Evolutionary conservation across 192 early-diverging fungal genomes (phyloP).

Genomic region (Coemansia sp.): DNA sequence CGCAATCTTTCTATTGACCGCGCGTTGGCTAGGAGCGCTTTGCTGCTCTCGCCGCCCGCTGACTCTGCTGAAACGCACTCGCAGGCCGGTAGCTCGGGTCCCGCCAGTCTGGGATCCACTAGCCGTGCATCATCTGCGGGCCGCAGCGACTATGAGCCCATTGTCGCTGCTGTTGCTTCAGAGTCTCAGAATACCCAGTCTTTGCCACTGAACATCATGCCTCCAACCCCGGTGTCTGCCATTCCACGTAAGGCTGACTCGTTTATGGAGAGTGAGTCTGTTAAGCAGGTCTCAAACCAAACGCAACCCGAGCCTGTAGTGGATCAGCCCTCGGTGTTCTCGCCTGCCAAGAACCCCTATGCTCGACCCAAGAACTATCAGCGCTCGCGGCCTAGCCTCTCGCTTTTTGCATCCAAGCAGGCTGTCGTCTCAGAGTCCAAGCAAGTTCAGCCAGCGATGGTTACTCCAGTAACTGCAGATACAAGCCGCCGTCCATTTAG

Average conservation of each 20-base stretch:
- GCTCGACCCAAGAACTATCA: constrained; percentile 5
- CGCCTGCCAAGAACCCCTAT: constrained; percentile 11
- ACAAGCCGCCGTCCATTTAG: constrained; percentile 3
- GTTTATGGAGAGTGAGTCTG: neutral
- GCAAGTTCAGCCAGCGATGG: constrained; percentile 1
- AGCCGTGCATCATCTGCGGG: neutral
- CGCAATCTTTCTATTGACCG: constrained; percentile 21
- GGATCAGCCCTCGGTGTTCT: neutral
- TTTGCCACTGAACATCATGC: neutral
- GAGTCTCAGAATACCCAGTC: neutral
- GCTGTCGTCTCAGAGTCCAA: neutral
- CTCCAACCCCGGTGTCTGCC: neutral
- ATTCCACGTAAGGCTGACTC: neutral
- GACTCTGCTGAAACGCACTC: neutral
- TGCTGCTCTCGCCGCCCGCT: constrained; percentile 16
- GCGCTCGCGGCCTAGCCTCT: constrained; percentile 7
- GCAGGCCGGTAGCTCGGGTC: neutral
- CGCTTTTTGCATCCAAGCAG: neutral
- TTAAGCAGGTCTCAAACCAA: neutral
- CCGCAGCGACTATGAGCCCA: neutral
- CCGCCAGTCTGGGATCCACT: neutral
- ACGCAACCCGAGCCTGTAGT: neutral
- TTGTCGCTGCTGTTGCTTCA: neutral
- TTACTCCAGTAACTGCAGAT: neutral
- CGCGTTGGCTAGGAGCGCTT: constrained; percentile 9